Evolutionary conservation across 257 asterid genomes (phyloP).

Genomic region (Oldenlandia corymbosa): DNA sequence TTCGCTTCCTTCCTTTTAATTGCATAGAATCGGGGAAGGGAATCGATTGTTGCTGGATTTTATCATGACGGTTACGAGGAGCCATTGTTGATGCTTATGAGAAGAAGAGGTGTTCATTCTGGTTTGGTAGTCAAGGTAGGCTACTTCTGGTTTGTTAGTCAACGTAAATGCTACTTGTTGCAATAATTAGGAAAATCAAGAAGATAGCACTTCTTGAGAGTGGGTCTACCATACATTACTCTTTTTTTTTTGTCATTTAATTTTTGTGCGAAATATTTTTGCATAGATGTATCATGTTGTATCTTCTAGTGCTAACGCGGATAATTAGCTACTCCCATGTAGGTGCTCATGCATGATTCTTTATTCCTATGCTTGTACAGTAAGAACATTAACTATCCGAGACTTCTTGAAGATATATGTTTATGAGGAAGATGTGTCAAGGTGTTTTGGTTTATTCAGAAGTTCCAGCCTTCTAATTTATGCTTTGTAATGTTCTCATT

Average conservation of each 20-base stretch:
- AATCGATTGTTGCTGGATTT: constrained; percentile 91
- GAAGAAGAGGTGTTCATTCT: constrained; percentile 93
- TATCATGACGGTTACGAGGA: constrained; percentile 96
- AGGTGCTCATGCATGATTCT: neutral
- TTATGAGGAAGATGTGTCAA: too few species aligned
- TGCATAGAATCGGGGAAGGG: constrained; percentile 71
- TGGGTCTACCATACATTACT: too few species aligned
- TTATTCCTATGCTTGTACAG: too few species aligned
- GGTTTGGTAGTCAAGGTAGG: constrained; percentile 93
- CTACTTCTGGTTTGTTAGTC: constrained; percentile 88
- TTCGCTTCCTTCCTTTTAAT: neutral
- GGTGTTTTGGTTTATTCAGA: neutral
- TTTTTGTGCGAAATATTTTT: neutral
- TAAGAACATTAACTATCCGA: neutral
- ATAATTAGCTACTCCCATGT: neutral
- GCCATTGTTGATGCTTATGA: constrained; percentile 91
- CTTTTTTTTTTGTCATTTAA: too few species aligned
- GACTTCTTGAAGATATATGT: neutral
- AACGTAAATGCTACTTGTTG: constrained; percentile 45
- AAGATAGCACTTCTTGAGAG: too few species aligned
- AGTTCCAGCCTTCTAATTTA: neutral
- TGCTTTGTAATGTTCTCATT: neutral
- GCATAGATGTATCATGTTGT: neutral
- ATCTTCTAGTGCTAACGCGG: neutral
- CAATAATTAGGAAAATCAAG: neutral